Evolutionary conservation across 208 protist genomes (phyloP).

Genomic region (Leishmania mexicana): DNA sequence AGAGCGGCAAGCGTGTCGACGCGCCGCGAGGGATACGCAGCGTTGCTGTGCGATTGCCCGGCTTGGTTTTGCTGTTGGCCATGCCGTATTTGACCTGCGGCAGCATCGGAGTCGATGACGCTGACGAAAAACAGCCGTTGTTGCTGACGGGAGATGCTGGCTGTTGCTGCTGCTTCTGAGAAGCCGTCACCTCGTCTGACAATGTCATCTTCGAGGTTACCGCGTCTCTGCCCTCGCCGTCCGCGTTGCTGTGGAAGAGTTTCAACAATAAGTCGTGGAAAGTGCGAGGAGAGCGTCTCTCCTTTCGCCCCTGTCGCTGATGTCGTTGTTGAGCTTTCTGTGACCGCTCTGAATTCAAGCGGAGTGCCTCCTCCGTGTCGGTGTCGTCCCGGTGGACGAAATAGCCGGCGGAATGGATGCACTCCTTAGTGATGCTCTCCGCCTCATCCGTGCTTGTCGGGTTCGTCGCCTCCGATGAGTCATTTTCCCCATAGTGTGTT

Average conservation of each 20-base stretch:
- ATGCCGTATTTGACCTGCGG: not conserved
- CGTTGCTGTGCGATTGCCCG: not conserved
- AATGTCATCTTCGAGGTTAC: not conserved
- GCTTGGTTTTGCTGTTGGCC: not conserved
- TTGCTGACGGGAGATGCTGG: not conserved
- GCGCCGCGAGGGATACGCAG: constrained; percentile 21
- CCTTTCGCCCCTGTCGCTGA: constrained; percentile 2
- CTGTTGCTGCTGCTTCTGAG: not conserved
- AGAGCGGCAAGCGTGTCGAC: constrained; percentile 27
- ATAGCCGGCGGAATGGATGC: constrained; percentile 32
- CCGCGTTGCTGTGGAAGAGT: constrained; percentile 4
- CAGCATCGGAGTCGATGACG: not conserved
- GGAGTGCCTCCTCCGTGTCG: constrained; percentile 2
- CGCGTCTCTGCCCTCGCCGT: constrained; percentile 1
- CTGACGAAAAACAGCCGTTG: not conserved
- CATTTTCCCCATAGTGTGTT: constrained; percentile 37
- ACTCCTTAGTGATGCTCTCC: constrained; percentile 17
- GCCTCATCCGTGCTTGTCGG: constrained; percentile 10
- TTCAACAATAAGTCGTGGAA: constrained; percentile 14
- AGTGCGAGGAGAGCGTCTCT: constrained; percentile 8
- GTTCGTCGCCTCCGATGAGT: constrained; percentile 20
- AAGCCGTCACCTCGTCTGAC: not conserved
- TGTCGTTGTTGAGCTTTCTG: not conserved
- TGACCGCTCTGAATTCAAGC: not conserved
- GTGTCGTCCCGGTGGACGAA: constrained; percentile 23